Base-by-base conservation (phyloP, 495 filamentous ascomycete species). In the Penicillium longicatenatum region DNA sequence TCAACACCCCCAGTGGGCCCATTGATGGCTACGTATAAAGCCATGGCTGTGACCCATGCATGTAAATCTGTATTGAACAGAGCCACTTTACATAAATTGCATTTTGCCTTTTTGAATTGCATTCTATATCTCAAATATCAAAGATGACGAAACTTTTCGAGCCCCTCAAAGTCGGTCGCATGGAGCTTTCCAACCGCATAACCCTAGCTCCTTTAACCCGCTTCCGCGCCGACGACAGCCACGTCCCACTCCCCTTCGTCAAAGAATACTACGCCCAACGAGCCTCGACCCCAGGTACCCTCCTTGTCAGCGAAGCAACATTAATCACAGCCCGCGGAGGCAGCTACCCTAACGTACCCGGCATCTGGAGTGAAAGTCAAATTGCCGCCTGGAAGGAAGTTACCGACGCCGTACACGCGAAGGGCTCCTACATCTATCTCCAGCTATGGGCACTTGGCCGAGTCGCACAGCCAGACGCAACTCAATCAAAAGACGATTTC, bases 381-480 rank as follows among this genome's bases (percentile, higher is more conserved):
- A 82, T 86, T 58, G 70, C 65, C 5, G 81, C 75, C 0, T 91
- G 88, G 89, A 82, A 79, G 46, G 63, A 73, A 26, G 68, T 91
- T 31, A 87, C 85, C 8, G 82, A 84, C 50, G 83, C 79, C 14
- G 88, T 92, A 10, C 89, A 92, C 74, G 74, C 74, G 30, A 83
- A 84, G 41, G 82, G 84, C 46, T 75, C 77, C 50, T 83, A 75
- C 62, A 90, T 92, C 61, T 87, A 75, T 70, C 52, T 77, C 35
- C 89, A 92, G 73, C 75, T 92, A 11, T 89, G 86, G 84, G 81
- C 82, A 0, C 68, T 87, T 6, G 89, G 89, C 16, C 82, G 89
- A n/a, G 70, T 79, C 5, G 81, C 84, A 0, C 59, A 68, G 37
- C 60, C 76, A 0, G 70, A 70, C 0, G 55, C 77, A 7, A 61